Conservation (phyloP, 352 stramenopile genomes). For the Aphanomyces invadans region DNA sequence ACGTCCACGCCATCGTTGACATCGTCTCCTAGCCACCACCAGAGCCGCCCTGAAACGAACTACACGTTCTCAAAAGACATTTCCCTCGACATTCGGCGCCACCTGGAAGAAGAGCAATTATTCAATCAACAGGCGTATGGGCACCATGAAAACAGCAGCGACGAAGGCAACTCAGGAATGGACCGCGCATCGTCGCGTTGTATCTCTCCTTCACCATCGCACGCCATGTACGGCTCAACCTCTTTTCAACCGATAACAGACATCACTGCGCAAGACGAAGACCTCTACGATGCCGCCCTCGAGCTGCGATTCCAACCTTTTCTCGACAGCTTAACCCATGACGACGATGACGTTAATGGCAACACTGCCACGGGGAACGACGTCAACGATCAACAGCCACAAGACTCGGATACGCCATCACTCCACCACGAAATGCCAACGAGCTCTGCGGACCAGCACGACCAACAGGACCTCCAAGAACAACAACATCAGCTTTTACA, state of each 20-base stretch:
- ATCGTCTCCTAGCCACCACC: not conserved
- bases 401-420: not conserved
- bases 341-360: slow-evolving; percentile 1
- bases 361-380: not conserved
- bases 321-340: slow-evolving; percentile 7
- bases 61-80: slow-evolving; percentile 17
- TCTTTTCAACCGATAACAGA: not conserved
- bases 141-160: too few relatives aligned
- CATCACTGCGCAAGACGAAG: not conserved
- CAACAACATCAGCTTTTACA: not conserved
- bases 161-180: too few relatives aligned
- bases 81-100: not conserved
- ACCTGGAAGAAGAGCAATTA: too few relatives aligned
- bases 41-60: slow-evolving; percentile 3
- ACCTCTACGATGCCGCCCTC: not conserved
- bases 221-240: too few relatives aligned
- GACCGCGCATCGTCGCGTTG: too few relatives aligned
- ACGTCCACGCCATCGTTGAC: not conserved
- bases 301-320: not conserved
- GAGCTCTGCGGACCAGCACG: not conserved
- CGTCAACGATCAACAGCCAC: not conserved
- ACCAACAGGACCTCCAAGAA: not conserved
- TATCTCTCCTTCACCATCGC: not conserved
- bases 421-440: not conserved
- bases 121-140: too few relatives aligned